A percentile compares a stretch with the other conserved stretches of the same genome.
These are phyloP conservation scores for Sicyos baderoa DNA, from an alignment of 306 rosid species.

Conservation along the genomic window DNA sequence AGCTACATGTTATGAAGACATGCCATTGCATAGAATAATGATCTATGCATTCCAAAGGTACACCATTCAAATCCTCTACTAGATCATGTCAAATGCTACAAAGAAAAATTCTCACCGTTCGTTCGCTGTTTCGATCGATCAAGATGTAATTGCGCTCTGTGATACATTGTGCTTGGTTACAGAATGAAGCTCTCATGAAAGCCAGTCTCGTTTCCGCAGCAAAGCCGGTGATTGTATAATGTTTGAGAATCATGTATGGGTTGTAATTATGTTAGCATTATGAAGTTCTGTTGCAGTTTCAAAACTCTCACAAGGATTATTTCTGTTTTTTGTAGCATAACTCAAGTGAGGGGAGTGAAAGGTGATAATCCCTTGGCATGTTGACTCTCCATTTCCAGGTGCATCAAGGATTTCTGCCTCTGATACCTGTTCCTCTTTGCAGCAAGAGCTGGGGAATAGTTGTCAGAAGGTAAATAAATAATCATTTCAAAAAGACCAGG, in stretches of 20 bases:
- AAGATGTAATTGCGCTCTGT: not conserved
- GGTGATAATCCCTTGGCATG: constrained; percentile 82
- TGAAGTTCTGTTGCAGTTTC: constrained; percentile 5
- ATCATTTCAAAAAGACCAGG: not conserved
- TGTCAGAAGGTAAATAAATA: not conserved
- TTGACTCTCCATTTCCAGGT: constrained; percentile 95
- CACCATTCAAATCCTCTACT: not conserved
- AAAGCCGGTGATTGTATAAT: not conserved
- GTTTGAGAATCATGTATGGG: not conserved
- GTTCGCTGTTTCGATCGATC: not conserved
- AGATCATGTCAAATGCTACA: constrained; percentile 8
- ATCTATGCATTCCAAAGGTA: not conserved
- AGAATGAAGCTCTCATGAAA: not conserved
- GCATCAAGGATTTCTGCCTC: constrained; percentile 83
- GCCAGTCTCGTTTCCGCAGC: not conserved
- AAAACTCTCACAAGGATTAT: not conserved
- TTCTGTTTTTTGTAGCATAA: not conserved
- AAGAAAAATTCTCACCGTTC: not conserved
- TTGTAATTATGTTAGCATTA: not conserved
- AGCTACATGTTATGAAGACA: not conserved
- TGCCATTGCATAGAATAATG: not conserved
- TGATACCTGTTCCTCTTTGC: constrained; percentile 82
- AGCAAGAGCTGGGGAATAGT: constrained; percentile 54
- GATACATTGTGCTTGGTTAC: not conserved
- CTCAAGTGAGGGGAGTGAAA: constrained; percentile 24